These are phyloP conservation scores for Fusarium sp. DNA, from an alignment of 2,329 filamentous ascomycete species.

Conservation along the genomic window DNA sequence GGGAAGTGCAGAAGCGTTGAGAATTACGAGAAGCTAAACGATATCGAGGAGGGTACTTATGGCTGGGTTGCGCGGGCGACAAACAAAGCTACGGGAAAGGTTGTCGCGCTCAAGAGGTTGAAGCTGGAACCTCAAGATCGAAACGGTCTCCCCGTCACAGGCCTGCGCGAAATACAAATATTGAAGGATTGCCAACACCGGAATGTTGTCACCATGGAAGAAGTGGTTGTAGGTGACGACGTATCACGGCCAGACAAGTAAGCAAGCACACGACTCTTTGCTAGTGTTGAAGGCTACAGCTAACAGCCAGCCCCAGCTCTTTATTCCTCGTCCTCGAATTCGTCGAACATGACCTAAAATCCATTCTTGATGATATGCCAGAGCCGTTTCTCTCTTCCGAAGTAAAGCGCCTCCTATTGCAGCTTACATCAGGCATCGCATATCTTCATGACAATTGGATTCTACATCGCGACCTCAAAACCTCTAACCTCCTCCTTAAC, in stretches of 20 bases:
- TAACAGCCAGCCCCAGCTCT: constrained; percentile 55
- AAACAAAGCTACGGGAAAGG: constrained; percentile 75
- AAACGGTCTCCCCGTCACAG: constrained; percentile 86
- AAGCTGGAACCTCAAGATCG: constrained; percentile 85
- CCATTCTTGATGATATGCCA: constrained; percentile 90
- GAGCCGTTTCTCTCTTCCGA: constrained; percentile 94
- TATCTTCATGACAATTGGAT: constrained; percentile 93
- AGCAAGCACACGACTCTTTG: constrained; percentile 37
- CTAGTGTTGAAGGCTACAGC: constrained; percentile 11
- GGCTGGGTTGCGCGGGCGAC: constrained; percentile 90
- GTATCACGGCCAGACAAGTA: constrained; percentile 63
- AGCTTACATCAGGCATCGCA: constrained; percentile 80
- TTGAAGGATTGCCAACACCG: constrained; percentile 80
- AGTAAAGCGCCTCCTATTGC: constrained; percentile 86
- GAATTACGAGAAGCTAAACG: constrained; percentile 91
- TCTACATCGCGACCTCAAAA: constrained; percentile 92
- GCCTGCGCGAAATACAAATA: constrained; percentile 92
- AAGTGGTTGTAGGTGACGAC: constrained; percentile 82
- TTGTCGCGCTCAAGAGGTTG: constrained; percentile 92
- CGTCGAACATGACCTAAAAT: constrained; percentile 95
- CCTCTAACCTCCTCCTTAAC: constrained; percentile 91
- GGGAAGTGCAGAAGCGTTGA: constrained; percentile 79
- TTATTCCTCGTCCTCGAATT: constrained; percentile 98
- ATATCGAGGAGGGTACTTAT: constrained; percentile 97
- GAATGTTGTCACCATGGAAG: constrained; percentile 83